Evolutionary conservation across 176 grass and related monocot species (phyloP).

Genomic region (Canna indica): DNA sequence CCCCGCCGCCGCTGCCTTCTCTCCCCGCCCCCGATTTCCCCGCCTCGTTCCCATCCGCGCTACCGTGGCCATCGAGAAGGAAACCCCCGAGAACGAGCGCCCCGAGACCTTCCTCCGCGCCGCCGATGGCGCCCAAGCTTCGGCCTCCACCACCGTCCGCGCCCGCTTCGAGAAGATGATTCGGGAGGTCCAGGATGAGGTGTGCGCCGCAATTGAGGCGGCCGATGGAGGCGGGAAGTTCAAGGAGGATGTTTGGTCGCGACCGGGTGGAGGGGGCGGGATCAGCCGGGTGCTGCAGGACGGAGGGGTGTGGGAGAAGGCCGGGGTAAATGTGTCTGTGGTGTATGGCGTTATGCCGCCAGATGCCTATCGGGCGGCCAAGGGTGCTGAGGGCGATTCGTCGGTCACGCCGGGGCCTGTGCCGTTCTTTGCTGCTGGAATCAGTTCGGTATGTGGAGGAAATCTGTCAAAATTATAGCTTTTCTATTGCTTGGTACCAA

Average conservation of each 20-base stretch:
- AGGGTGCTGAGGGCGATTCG: slow-evolving; percentile 41
- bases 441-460: slow-evolving; percentile 57
- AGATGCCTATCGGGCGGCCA: slow-evolving; percentile 87
- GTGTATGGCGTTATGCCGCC: slow-evolving; percentile 93
- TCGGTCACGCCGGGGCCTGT: slow-evolving; percentile 53
- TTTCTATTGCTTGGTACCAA: neutral
- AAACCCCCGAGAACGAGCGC: slow-evolving; percentile 79
- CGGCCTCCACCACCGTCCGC: slow-evolving; percentile 53
- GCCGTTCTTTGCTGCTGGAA: slow-evolving; percentile 88
- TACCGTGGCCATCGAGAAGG: slow-evolving; percentile 86
- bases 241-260: slow-evolving; percentile 91
- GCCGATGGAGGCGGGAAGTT: slow-evolving; percentile 62
- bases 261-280: slow-evolving; percentile 73
- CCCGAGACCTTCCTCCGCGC: slow-evolving; percentile 79
- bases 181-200: slow-evolving; percentile 66
- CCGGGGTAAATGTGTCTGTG: slow-evolving; percentile 88
- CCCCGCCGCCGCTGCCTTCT: neutral
- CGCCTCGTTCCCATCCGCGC: slow-evolving; percentile 31
- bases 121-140: slow-evolving; percentile 20
- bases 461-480: neutral
- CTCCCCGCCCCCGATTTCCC: neutral
- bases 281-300: slow-evolving; percentile 96
- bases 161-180: slow-evolving; percentile 96
- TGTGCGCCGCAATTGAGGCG: slow-evolving; percentile 76
- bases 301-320: slow-evolving; percentile 84